Evolutionary conservation across 257 asterid genomes (phyloP), one percentile per base, ranked within the genome.

Genomic region (Nicotiana benthamiana): DNA sequence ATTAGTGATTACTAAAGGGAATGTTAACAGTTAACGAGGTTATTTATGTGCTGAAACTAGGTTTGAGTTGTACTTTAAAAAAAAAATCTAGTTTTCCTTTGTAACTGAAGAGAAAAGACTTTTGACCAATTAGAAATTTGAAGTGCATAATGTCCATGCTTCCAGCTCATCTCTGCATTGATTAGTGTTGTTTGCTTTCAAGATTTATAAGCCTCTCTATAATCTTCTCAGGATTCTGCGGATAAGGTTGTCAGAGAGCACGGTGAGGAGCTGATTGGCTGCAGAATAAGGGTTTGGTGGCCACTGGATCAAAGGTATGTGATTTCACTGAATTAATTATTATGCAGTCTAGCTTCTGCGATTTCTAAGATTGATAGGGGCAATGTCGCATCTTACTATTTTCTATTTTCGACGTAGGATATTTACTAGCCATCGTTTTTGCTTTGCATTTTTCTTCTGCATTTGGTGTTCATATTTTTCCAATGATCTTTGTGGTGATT

Each of bases 271-370:
- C 36, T 87, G 66, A 75, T 87, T 60, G 88, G 88, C 46, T 24
- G 82, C 82, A 80, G 79, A 27, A 64, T 87, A 75, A 81, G 83
- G 83, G 85, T 87, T 75, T 87, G 83, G 88, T 87, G 90, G 90
- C 88, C 86, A 20, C 54, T 83, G 60, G 88, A 87, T 72, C 24
- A 79, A 59, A 77, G 4, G 90, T 87, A 81, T 82, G 89, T 77
- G 77, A 75, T 82, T 46, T 43, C 59, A 22, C 10, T 76, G n/a
- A 32, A 30, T n/a, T 30, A 17, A 18, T 78, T 72, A 22, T 22
- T 72, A 13, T 46, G 36, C 56, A 72, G 36, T 20, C 60, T 43
- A 43, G 52, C 6, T 34, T 57, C 32, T 15, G 51, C 57, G 34
- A 24, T 80, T 46, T 63, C 77, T 51, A n/a, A n/a, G n/a, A n/a